Evolutionary conservation across 495 filamentous ascomycete genomes (phyloP).

Genomic region (Penicillium pulvis): DNA sequence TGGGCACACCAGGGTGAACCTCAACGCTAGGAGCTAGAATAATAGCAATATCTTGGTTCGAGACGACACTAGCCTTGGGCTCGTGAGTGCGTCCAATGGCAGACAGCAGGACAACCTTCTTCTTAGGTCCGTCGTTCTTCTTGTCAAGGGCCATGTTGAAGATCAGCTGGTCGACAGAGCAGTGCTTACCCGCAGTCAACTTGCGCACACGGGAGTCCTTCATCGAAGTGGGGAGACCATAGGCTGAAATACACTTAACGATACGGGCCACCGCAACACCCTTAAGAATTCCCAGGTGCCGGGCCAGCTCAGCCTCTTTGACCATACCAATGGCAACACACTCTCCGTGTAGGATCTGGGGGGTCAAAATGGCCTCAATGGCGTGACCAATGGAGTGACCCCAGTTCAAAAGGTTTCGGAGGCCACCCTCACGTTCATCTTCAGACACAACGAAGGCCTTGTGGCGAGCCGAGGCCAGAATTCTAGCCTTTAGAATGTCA

Average conservation of each 20-base stretch:
- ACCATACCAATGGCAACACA: constrained; percentile 98
- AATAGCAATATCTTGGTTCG: constrained; percentile 81
- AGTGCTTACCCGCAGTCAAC: constrained; percentile 83
- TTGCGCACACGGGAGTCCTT: constrained; percentile 82
- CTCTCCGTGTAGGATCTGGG: constrained; percentile 93
- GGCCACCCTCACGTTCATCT: constrained; percentile 91
- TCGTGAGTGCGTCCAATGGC: constrained; percentile 88
- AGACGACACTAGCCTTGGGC: constrained; percentile 80
- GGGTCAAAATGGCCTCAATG: constrained; percentile 91
- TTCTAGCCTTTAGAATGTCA: constrained; percentile 78
- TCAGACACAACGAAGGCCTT: constrained; percentile 92
- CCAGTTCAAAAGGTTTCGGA: constrained; percentile 95
- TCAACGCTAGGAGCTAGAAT: constrained; percentile 80
- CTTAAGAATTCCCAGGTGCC: constrained; percentile 84
- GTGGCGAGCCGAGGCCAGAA: constrained; percentile 83
- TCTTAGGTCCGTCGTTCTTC: constrained; percentile 95
- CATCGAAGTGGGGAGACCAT: constrained; percentile 84
- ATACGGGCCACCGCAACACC: constrained; percentile 87
- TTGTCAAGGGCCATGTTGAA: constrained; percentile 97
- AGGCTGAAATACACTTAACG: constrained; percentile 89
- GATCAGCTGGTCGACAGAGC: constrained; percentile 85
- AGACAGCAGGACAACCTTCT: constrained; percentile 94
- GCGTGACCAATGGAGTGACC: constrained; percentile 98
- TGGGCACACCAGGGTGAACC: constrained; percentile 68
- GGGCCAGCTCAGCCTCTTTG: constrained; percentile 90